These are phyloP conservation scores for Pseudofabraea citricarpa DNA, from an alignment of 2,329 filamentous ascomycete species.

Conservation along the genomic window DNA sequence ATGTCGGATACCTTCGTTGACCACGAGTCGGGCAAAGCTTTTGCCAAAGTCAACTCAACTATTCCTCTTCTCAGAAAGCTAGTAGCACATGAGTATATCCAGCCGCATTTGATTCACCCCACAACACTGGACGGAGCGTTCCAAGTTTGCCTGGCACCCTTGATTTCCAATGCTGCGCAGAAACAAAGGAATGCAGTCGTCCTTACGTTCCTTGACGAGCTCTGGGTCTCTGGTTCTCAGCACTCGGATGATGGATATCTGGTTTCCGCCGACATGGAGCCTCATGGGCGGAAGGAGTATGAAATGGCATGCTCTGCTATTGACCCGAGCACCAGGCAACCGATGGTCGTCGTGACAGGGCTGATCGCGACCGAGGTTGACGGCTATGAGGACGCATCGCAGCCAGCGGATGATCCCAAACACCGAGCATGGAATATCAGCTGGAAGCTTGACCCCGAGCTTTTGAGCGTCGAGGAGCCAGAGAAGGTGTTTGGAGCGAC, in stretches of 20 bases:
- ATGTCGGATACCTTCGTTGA: constrained; percentile 1
- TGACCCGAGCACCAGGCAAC: constrained; percentile 5
- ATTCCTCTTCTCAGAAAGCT: constrained; percentile 35
- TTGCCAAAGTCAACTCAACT: constrained; percentile 1
- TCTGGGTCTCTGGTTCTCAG: constrained; percentile 1
- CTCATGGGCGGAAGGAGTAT: constrained; percentile 10
- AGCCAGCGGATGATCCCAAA: neutral
- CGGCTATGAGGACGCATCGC: neutral
- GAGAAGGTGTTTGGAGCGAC: constrained; percentile 11
- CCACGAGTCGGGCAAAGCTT: neutral
- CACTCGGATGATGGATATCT: constrained; percentile 13
- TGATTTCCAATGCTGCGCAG: neutral
- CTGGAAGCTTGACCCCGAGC: constrained; percentile 2
- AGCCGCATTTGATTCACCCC: constrained; percentile 48
- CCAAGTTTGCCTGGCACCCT: constrained; percentile 26
- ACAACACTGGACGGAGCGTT: constrained; percentile 51
- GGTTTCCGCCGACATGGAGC: constrained; percentile 8
- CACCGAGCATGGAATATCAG: constrained; percentile 11
- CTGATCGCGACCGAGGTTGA: constrained; percentile 15
- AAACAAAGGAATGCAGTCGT: neutral
- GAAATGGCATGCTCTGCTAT: constrained; percentile 12
- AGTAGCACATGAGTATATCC: constrained; percentile 51
- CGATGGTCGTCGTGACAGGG: constrained; percentile 14
- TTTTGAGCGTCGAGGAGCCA: constrained; percentile 8
- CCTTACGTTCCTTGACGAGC: neutral